Evolutionary conservation across 2,329 filamentous ascomycete species (phyloP).

Genomic region (Hysterium pulicare): DNA sequence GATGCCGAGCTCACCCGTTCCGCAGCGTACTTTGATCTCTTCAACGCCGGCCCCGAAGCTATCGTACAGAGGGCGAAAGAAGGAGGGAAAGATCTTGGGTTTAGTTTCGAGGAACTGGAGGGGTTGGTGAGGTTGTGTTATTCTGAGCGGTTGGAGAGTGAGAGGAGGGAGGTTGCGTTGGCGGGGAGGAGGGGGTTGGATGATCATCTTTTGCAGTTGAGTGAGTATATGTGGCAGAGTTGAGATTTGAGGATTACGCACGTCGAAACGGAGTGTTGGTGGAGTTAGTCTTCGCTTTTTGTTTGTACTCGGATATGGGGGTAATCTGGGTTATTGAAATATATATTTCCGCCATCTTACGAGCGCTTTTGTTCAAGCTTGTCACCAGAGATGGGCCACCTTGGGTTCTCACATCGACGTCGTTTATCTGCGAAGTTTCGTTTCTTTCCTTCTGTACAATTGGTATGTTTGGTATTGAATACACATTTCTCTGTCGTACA

Average conservation of each 20-base stretch:
- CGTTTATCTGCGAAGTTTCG: too few species aligned
- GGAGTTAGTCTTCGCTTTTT: too few species aligned
- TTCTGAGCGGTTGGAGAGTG: slow-evolving; percentile 55
- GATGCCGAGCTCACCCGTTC: slow-evolving; percentile 62
- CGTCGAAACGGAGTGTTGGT: too few species aligned
- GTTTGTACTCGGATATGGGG: too few species aligned
- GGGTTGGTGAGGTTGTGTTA: slow-evolving; percentile 41
- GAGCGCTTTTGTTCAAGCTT: too few species aligned
- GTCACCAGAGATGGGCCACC: too few species aligned
- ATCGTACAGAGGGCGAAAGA: slow-evolving; percentile 62
- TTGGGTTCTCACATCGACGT: too few species aligned
- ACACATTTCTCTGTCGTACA: too few species aligned
- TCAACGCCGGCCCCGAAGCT: slow-evolving; percentile 61
- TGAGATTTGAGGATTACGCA: not conserved
- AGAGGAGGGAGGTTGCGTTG: slow-evolving; percentile 64
- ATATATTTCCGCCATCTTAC: too few species aligned
- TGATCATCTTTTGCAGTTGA: slow-evolving; percentile 66
- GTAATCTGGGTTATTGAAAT: too few species aligned
- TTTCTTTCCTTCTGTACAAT: too few species aligned
- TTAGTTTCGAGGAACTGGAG: slow-evolving; percentile 40
- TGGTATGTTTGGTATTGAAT: too few species aligned
- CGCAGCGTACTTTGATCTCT: slow-evolving; percentile 67
- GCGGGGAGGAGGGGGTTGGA: slow-evolving; percentile 67
- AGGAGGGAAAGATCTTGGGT: slow-evolving; percentile 26
- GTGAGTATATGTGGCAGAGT: slow-evolving; percentile 65